Conservation (phyloP, 306 rosid species). For the Hippophae gyantsensis region DNA sequence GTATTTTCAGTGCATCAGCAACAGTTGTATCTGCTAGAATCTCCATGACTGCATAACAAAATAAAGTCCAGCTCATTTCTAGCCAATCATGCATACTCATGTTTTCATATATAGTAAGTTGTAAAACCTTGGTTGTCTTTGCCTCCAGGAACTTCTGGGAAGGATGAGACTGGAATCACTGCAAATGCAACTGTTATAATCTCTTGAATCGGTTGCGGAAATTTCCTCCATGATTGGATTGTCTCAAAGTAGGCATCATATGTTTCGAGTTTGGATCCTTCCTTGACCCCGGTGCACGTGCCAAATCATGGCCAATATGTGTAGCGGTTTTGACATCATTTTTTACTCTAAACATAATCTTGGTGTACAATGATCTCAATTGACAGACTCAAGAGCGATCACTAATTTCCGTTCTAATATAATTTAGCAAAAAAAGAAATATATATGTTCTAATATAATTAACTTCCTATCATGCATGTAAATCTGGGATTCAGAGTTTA, state of each 20-base stretch:
- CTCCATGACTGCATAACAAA: conserved; percentile 55
- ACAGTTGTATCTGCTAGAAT: conserved; percentile 60
- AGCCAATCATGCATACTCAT: neutral
- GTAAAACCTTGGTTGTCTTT: conserved; percentile 39
- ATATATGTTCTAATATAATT: too few species aligned
- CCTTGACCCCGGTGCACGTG: conserved; percentile 20
- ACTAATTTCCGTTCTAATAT: too few species aligned
- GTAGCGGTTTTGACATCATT: too few species aligned
- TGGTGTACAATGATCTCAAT: too few species aligned
- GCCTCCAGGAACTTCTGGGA: conserved; percentile 70
- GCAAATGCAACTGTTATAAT: conserved; percentile 65
- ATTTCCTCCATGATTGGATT: conserved; percentile 74
- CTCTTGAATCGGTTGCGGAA: conserved; percentile 57
- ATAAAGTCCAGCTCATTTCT: conserved; percentile 5
- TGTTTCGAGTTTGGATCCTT: conserved; percentile 29
- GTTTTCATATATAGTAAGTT: neutral
- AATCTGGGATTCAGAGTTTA: too few species aligned
- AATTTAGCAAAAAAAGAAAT: too few species aligned
- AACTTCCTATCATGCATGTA: too few species aligned
- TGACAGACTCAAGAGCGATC: too few species aligned
- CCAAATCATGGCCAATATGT: too few species aligned
- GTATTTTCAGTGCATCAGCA: conserved; percentile 53
- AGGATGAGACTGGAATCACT: conserved; percentile 68
- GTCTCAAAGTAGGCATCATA: conserved; percentile 56
- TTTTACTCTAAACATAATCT: too few species aligned